These are phyloP conservation scores for Diophrys appendiculata DNA, from an alignment of 73 alveolate genomes.

Conservation along the genomic window DNA sequence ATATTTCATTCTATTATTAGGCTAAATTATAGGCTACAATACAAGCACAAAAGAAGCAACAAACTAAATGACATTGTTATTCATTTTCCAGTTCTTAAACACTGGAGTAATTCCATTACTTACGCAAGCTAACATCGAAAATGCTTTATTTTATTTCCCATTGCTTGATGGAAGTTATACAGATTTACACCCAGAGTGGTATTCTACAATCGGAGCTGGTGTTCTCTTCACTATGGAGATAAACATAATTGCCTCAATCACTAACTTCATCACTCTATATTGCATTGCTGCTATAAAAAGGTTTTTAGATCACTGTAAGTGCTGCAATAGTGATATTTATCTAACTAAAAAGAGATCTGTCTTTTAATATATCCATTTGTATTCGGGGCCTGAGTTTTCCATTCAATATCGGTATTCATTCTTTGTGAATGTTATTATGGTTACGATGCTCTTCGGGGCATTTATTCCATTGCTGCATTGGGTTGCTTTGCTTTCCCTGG, in stretches of 20 bases:
- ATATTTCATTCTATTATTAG: neutral
- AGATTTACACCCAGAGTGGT: slow-evolving; percentile 57
- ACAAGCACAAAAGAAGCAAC: neutral
- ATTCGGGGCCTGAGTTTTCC: slow-evolving; percentile 56
- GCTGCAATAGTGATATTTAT: neutral
- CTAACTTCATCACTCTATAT: slow-evolving; percentile 24
- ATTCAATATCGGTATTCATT: slow-evolving; percentile 62
- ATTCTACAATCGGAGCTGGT: slow-evolving; percentile 39
- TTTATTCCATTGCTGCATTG: slow-evolving; percentile 57
- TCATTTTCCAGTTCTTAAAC: neutral
- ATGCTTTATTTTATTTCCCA: neutral
- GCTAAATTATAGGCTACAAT: neutral
- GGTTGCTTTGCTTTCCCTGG: slow-evolving; percentile 31
- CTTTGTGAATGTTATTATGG: slow-evolving; percentile 44
- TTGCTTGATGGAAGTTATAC: slow-evolving; percentile 36
- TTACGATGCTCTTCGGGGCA: slow-evolving; percentile 48
- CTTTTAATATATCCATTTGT: slow-evolving; percentile 47
- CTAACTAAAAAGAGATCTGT: slow-evolving; percentile 50
- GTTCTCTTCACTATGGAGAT: slow-evolving; percentile 42
- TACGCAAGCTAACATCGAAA: neutral
- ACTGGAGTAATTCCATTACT: neutral
- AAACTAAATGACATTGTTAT: neutral
- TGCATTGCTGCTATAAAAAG: slow-evolving; percentile 2
- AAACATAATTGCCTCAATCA: slow-evolving; percentile 29
- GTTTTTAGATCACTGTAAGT: neutral